Conservation (phyloP, 116 monocot species). For the Thalassia testudinum region DNA sequence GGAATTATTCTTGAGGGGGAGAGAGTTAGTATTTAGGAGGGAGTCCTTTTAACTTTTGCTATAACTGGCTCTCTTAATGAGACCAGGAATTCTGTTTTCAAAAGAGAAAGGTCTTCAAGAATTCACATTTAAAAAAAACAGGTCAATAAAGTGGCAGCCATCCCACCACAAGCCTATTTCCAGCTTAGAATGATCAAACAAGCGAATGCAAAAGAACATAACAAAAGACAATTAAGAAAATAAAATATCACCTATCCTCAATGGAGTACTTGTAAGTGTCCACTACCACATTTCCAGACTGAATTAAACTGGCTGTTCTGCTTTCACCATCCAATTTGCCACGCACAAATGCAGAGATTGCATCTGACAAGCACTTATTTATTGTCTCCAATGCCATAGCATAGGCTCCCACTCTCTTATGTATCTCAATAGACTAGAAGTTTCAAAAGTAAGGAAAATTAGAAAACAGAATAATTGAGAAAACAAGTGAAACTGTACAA, state of each 20-base stretch:
- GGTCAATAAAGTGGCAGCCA: too few relatives aligned
- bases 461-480: too few relatives aligned
- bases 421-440: conserved; percentile 81
- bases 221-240: not conserved
- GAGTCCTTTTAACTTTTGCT: too few relatives aligned
- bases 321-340: conserved; percentile 89
- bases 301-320: conserved; percentile 52
- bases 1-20: too few relatives aligned
- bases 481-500: too few relatives aligned
- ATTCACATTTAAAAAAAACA: too few relatives aligned
- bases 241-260: conserved; percentile 42
- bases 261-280: conserved; percentile 65
- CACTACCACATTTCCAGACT: conserved; percentile 73
- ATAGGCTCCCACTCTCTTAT: conserved; percentile 98
- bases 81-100: too few relatives aligned
- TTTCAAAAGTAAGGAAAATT: not conserved
- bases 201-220: not conserved
- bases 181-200: not conserved
- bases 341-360: conserved; percentile 72
- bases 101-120: too few relatives aligned
- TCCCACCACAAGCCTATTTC: too few relatives aligned
- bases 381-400: conserved; percentile 72
- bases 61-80: too few relatives aligned
- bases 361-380: conserved; percentile 95
- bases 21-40: too few relatives aligned